Base-by-base conservation (phyloP, 257 asterid genomes). In the Solanum microdontum region DNA sequence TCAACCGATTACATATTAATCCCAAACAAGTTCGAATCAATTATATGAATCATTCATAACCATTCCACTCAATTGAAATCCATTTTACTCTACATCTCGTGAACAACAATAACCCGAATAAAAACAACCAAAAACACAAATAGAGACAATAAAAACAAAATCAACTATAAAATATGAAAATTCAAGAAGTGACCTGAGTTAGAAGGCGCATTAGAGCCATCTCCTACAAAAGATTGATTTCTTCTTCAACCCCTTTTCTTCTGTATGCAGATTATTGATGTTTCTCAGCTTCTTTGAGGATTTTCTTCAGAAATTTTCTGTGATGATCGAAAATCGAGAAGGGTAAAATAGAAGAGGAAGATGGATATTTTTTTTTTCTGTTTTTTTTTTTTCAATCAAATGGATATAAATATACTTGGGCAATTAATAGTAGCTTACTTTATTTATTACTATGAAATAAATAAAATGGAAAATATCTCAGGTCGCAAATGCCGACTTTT, bases 181-280 rank as follows among this genome's bases (percentile, higher is more conserved):
- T 0, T 51, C 37, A 51, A 82, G 43, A 85, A 89, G 82, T 86
- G 28, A 94, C 98, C 98, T 92, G 94, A 51, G 77, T 88, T 82
- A 93, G 91, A 82, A 94, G 95, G 87, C 93, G 95, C 91, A 92
- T 89, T 84, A 94, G 69, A 87, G 94, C 93, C 98, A 94, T 94
- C 80, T 87, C 66, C 87, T 84, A 74, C 72, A 84, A 87, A 83
- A 89, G 87, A 87, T 26, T 3, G 19, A 28, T 0, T 48, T 10
- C 5, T 28, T 80, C 37, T 77, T 80, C 26, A 80, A 24, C 3
- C 77, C 62, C 14, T 24, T 14, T 40, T 43, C 36, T 40, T 39
- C 23, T 23, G 0, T 76, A 76, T 55, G 21, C 26, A 40, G 10
- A 37, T 36, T 36, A n/a, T 11, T 36, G 83, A 36, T 75, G 19